A percentile compares a stretch with the other conserved stretches of the same genome.
Evolutionary conservation across 169 alveolate genomes (phyloP).

Genomic region (Plasmodium gaboni): DNA sequence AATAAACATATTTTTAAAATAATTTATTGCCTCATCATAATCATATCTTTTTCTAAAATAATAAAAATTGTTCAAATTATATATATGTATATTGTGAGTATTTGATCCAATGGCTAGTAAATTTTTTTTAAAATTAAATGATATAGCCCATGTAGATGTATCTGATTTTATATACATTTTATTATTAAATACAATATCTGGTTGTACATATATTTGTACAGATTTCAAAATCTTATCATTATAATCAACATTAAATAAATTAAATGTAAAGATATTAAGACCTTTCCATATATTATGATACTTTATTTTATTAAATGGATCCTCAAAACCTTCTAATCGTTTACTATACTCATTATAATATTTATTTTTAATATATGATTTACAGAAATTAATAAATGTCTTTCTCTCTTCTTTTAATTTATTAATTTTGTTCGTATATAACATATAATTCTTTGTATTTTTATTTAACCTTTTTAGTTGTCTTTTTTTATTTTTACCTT

Average conservation of each 20-base stretch:
- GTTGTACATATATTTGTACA: conserved; percentile 38
- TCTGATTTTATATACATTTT: conserved; percentile 34
- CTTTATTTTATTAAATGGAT: conserved; percentile 53
- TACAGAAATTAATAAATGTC: conserved; percentile 53
- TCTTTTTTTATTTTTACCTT: conserved; percentile 4
- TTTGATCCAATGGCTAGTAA: conserved; percentile 75
- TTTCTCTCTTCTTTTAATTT: conserved; percentile 39
- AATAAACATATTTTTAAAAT: conserved; percentile 35
- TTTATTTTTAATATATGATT: conserved; percentile 24
- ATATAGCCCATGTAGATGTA: conserved; percentile 73
- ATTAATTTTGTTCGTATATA: conserved; percentile 10
- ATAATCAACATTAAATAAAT: conserved; percentile 55
- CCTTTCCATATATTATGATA: conserved; percentile 52
- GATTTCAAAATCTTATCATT: conserved; percentile 47
- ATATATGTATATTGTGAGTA: conserved; percentile 61
- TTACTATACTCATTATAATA: conserved; percentile 39
- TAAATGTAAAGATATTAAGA: conserved; percentile 34
- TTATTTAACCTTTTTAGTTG: conserved; percentile 24
- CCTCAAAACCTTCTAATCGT: conserved; percentile 30
- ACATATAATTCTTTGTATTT: conserved; percentile 21
- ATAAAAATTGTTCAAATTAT: conserved; percentile 70
- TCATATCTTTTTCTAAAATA: conserved; percentile 67
- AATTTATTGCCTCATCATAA: conserved; percentile 63
- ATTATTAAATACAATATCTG: conserved; percentile 71
- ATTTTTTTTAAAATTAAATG: conserved; percentile 63